Evolutionary conservation across 768 basidiomycete species (phyloP), one percentile per base, ranked within the genome.

Genomic region (Mycena olivaceomarginata): DNA sequence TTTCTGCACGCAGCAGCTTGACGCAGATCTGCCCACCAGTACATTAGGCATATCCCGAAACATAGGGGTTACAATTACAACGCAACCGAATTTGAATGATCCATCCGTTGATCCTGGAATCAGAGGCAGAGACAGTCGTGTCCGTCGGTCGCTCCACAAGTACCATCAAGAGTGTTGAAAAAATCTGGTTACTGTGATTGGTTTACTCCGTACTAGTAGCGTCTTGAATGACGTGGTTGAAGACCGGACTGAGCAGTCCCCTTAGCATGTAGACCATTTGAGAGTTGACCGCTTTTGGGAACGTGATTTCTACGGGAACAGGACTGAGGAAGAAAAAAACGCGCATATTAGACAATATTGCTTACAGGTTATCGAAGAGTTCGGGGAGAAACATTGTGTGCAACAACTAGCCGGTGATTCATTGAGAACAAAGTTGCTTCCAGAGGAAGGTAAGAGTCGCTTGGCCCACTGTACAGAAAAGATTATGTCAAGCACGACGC

Each of bases 321-420:
- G 31, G 5, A 12, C 25, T 1, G 69, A 70, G 2, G 62, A 18
- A 62, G 60, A 70, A 4, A 13, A n/a, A 25, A 25, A 25, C 25
- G 25, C 25, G 25, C 25, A 25, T 25, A 25, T 25, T 25, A 25
- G 25, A 25, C 25, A 25, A 2, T 16, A 16, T 15, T 51, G 40
- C 39, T 13, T 57, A 69, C 67, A 10, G 13, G 13, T 69, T 69
- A 15, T 69, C 67, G 56, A 69, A 41, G 8, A 69, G 67, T 59
- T 69, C 67, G 2, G 57, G n/a, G 18, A 69, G 13, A 18, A 57
- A 69, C 2, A 11, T 5, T 5, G 41, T 39, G n/a, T 45, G 43
- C 5, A 69, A 70, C 10, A 45, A n/a, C 20, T 25, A 5, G n/a
- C 40, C 16, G 9, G 9, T 9, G 59, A 11, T 6, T 31, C 57